Evolutionary conservation across 2,329 filamentous ascomycete genomes (phyloP).

Genomic region (Arthrobotrys sphaeroides): DNA sequence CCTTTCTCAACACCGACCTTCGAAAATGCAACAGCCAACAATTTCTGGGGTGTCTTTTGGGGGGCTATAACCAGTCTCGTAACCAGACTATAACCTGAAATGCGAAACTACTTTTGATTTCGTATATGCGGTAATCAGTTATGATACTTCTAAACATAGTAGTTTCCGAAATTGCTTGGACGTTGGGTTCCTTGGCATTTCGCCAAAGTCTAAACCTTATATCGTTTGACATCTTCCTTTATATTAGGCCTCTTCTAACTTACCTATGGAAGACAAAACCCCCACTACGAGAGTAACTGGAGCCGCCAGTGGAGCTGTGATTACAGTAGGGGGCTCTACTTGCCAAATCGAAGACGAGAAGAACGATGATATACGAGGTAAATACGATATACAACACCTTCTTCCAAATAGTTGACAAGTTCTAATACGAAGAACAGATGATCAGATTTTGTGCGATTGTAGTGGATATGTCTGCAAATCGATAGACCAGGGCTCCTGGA

Average conservation of each 20-base stretch:
- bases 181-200: too few species aligned
- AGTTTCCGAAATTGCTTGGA: too few species aligned
- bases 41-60: neutral
- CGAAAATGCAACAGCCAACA: constrained; percentile 39
- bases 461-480: neutral
- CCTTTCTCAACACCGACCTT: constrained; percentile 31
- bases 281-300: neutral
- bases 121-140: too few species aligned
- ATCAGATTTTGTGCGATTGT: neutral
- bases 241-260: neutral
- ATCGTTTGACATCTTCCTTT: too few species aligned
- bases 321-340: too few species aligned
- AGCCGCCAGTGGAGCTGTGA: neutral
- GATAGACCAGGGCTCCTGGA: neutral
- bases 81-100: too few species aligned
- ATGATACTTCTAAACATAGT: too few species aligned
- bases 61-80: neutral
- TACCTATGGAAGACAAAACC: neutral
- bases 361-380: too few species aligned
- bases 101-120: too few species aligned
- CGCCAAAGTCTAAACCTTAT: too few species aligned
- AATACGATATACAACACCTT: neutral
- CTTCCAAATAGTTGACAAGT: too few species aligned
- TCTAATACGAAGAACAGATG: neutral
- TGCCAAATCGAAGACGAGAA: neutral